Base-by-base conservation (phyloP, 225 moss, liverwort and hornwort genomes). In the Physcomitrellopsis africana region DNA sequence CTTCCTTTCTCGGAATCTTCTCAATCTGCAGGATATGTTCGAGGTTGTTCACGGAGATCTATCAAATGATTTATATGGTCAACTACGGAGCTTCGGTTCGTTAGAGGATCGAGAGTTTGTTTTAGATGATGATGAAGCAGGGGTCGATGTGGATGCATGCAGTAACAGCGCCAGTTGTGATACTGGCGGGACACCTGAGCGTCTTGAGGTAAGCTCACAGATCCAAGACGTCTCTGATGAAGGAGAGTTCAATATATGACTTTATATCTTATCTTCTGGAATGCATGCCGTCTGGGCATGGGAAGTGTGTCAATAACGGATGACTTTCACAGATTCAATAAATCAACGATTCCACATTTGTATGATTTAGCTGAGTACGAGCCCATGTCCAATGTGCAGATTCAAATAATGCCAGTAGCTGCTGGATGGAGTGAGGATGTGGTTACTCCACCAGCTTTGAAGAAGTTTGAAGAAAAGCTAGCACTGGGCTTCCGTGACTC, bases 1-100 rank as follows among this genome's bases (percentile, higher is more conserved):
- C 26, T 77, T 86, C 58, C 51, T 70, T 13, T 63, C 70, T 7
- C 32, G 70, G 3, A 65, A 46, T 63, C 76, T 77, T 13, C 70
- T 77, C 8, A 82, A 74, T 27, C 67, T 92, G 77, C 81, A 91
- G 14, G 79, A 84, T 11, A 74, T 78, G 43, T 87, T 79, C 18
- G 79, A 82, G 68, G 80, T 65, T 43, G 81, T 69, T 63, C 87
- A 81, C 6, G 81, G 60, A 1, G 81, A 56, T 0, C 54, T 48
- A 17, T 79, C 81, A 15, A 57, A 18, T 12, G 83, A 82, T 29
- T 81, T 52, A 43, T 8, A 11, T 5, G 22, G 42, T 18, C 67
- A 23, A 51, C 63, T 82, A 29, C 69, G 77, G n/a, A 80, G 78
- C 73, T 65, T 73, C 67, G 70, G 80, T 67, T 59, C 73, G 49